phyloP scores from a whole-genome alignment of 73 alveolate species.

The Paraurostyla sp. region DNA sequence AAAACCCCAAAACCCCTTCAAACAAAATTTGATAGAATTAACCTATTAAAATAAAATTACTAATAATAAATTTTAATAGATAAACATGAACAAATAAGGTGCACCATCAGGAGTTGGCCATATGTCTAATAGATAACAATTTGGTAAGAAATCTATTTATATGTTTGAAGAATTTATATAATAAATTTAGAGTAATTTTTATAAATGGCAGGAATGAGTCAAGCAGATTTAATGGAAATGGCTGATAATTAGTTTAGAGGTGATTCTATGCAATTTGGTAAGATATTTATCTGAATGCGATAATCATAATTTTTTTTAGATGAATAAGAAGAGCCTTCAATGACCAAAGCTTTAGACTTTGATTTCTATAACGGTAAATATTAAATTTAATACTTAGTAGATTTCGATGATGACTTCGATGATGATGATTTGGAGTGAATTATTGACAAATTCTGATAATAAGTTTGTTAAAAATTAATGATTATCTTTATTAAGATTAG shows the following conservation, averaged over 20 bases:
- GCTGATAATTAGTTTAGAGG: neutral
- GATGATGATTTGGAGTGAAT: constrained; percentile 51
- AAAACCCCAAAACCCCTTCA: constrained; percentile 41
- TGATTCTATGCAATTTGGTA: neutral
- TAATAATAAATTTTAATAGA: neutral
- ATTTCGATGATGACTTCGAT: constrained; percentile 54
- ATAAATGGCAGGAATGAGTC: neutral
- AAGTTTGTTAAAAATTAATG: neutral
- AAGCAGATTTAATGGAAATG: neutral
- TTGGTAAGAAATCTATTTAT: neutral
- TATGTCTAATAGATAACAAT: neutral
- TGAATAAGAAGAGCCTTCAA: neutral
- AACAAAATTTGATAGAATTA: neutral
- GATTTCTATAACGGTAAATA: constrained; percentile 49
- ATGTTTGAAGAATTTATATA: too few species aligned
- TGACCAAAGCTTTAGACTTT: constrained; percentile 1
- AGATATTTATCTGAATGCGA: neutral
- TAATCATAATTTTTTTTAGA: neutral
- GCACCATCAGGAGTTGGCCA: neutral
- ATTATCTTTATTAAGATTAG: neutral
- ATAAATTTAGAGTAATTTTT: neutral
- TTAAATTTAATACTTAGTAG: neutral
- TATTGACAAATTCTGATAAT: neutral
- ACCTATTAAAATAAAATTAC: neutral
- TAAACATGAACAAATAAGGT: neutral